Conservation (phyloP, 441 rosid genomes). For the Theobroma grandiflorum region DNA sequence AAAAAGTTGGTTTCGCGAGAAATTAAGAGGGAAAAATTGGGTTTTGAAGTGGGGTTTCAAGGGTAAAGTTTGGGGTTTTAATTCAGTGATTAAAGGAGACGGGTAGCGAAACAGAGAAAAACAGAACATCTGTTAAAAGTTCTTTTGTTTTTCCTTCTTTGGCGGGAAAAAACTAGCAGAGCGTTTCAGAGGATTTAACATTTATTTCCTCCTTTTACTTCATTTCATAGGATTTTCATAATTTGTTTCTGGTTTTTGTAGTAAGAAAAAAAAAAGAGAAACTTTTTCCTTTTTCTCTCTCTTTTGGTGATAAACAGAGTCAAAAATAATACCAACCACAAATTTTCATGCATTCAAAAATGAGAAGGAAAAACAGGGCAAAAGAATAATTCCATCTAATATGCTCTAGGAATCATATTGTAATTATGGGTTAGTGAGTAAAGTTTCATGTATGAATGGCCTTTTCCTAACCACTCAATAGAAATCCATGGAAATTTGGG, state of each 20-base stretch:
- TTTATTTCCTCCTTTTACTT: background rate
- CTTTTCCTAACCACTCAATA: background rate
- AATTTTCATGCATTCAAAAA: background rate
- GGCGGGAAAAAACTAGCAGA: conserved; percentile 16
- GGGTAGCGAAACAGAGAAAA: conserved; percentile 35
- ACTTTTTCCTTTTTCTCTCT: background rate
- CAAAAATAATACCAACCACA: conserved; percentile 11
- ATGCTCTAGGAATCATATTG: background rate
- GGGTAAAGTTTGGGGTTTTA: background rate
- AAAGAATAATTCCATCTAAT: background rate
- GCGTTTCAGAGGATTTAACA: background rate
- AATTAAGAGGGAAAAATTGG: conserved; percentile 27
- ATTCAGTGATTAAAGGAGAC: conserved; percentile 28
- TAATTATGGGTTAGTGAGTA: too few species aligned
- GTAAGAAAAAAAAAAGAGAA: background rate
- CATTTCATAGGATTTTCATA: background rate
- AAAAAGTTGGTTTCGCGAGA: conserved; percentile 30
- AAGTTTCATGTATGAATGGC: background rate
- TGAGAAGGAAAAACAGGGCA: background rate
- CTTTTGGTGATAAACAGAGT: background rate
- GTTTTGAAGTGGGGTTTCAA: conserved; percentile 15
- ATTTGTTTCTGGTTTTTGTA: background rate
- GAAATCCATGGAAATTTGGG: background rate
- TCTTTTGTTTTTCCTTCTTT: conserved; percentile 8
- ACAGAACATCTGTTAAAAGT: conserved; percentile 44